These are phyloP conservation scores for Liriodendron chinense DNA, from an alignment of 164 flowering plant genomes.

Conservation along the genomic window DNA sequence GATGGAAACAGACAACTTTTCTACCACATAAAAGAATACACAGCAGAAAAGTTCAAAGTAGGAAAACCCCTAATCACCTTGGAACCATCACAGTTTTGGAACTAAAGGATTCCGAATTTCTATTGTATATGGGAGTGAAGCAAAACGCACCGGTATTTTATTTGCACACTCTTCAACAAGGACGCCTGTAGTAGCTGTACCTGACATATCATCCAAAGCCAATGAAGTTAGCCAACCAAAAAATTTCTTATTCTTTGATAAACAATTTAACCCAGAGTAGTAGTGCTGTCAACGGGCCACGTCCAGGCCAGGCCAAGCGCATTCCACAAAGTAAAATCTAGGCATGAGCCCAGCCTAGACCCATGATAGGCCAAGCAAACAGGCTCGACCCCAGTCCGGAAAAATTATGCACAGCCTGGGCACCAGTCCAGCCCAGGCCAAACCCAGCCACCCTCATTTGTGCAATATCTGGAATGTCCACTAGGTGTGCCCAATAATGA, in stretches of 20 bases:
- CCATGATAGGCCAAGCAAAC: too few relatives aligned
- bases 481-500: too few relatives aligned
- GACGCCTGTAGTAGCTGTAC: background rate
- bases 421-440: too few relatives aligned
- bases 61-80: background rate
- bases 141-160: background rate
- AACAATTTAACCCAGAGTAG: too few relatives aligned
- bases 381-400: too few relatives aligned
- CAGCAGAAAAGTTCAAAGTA: background rate
- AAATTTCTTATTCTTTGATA: background rate
- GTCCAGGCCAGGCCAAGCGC: too few relatives aligned
- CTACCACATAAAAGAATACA: background rate
- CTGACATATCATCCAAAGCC: background rate
- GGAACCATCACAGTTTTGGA: slow-evolving; percentile 1
- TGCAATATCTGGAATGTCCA: too few relatives aligned
- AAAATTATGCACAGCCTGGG: too few relatives aligned
- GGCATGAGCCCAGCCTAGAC: too few relatives aligned
- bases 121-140: background rate
- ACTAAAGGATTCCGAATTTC: slow-evolving; percentile 1
- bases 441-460: too few relatives aligned
- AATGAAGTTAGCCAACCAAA: background rate
- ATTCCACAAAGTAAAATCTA: too few relatives aligned
- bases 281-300: too few relatives aligned
- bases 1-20: background rate
- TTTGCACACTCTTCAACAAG: background rate